phyloP scores from a whole-genome alignment of 257 asterid species.

The Thymus mandschuricus region DNA sequence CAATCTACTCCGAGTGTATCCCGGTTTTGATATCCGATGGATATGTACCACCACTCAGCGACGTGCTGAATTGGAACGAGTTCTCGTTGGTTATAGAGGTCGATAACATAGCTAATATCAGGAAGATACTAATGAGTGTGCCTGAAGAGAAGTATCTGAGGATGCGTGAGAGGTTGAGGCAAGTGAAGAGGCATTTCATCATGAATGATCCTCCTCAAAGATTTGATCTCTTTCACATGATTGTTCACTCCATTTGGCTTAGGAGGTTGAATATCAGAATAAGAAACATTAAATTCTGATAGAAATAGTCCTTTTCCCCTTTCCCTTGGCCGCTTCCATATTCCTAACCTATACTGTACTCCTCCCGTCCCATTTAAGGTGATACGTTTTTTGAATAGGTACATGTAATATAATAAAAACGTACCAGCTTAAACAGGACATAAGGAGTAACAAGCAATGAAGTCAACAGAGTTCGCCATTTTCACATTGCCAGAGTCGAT shows the following conservation, averaged over 20 bases:
- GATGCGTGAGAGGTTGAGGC: conserved; percentile 42
- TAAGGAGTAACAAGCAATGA: too few species aligned
- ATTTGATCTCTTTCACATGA: conserved; percentile 59
- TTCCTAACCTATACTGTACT: too few species aligned
- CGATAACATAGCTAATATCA: conserved; percentile 40
- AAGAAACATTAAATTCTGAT: not conserved
- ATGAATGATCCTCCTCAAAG: conserved; percentile 56
- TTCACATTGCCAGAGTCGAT: not conserved
- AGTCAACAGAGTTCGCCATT: not conserved
- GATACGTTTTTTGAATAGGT: too few species aligned
- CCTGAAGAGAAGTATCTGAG: conserved; percentile 38
- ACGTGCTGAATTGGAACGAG: conserved; percentile 61
- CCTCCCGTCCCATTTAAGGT: too few species aligned
- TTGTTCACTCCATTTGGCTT: conserved; percentile 68
- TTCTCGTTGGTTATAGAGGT: conserved; percentile 45
- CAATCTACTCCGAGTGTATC: conserved; percentile 61
- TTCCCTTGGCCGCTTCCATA: too few species aligned
- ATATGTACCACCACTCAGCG: conserved; percentile 54
- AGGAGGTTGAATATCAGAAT: conserved; percentile 44
- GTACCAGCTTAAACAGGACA: too few species aligned
- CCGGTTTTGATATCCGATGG: conserved; percentile 55
- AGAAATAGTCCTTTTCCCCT: too few species aligned
- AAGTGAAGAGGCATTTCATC: conserved; percentile 52
- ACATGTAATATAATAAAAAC: too few species aligned
- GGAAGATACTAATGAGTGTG: conserved; percentile 46